Percentiles rank a stretch among this genome's conserved stretches.
phyloP scores from a whole-genome alignment of 768 basidiomycete genomes.

The Inosperma sp. region DNA sequence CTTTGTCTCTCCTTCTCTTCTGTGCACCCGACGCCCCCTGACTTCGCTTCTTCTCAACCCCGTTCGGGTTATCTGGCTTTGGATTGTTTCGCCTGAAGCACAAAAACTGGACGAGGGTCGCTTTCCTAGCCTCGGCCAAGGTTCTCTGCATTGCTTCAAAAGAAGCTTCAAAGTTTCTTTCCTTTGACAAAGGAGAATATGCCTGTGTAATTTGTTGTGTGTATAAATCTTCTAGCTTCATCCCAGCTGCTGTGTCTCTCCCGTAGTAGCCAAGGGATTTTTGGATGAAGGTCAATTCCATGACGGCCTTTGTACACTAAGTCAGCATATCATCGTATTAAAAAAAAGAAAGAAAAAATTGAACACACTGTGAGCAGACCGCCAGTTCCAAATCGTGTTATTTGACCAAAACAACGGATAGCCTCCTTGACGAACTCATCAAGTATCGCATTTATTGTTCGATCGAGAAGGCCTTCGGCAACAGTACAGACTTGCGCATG shows the following conservation, averaged over 20 bases:
- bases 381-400: constrained; percentile 93
- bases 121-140: constrained; percentile 74
- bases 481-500: constrained; percentile 85
- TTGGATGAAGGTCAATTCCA: constrained; percentile 98
- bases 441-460: constrained; percentile 71
- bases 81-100: constrained; percentile 66
- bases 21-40: neutral
- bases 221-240: constrained; percentile 84
- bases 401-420: constrained; percentile 73
- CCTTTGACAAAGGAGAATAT: constrained; percentile 77
- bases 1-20: neutral
- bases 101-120: constrained; percentile 89
- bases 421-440: constrained; percentile 79
- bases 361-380: constrained; percentile 85
- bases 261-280: constrained; percentile 91
- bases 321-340: neutral
- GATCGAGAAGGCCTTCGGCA: constrained; percentile 71
- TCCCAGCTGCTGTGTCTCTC: constrained; percentile 61
- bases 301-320: constrained; percentile 64
- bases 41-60: neutral
- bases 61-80: neutral
- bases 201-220: constrained; percentile 82
- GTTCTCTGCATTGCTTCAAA: constrained; percentile 87
- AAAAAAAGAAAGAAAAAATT: neutral
- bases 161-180: constrained; percentile 76